A percentile compares a stretch with the other conserved stretches of the same genome.
These are phyloP conservation scores for Aspergillus ochraceus DNA, from an alignment of 2,329 filamentous ascomycete genomes.

Conservation along the genomic window DNA sequence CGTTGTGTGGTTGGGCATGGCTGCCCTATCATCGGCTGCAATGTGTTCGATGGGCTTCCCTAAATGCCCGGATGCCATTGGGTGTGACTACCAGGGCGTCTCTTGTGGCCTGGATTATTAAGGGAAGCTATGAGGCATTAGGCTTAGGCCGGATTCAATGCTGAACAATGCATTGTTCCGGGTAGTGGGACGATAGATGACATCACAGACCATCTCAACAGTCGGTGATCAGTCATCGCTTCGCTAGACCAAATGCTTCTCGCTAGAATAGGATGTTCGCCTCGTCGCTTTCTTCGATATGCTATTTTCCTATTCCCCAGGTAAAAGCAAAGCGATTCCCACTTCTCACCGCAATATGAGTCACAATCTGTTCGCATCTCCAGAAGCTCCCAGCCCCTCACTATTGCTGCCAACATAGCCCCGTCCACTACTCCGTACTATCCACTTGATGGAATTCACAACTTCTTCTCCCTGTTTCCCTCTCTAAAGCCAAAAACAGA, in stretches of 20 bases:
- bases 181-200: not conserved
- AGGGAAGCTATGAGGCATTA: not conserved
- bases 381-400: not conserved
- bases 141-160: not conserved
- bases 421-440: not conserved
- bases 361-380: not conserved
- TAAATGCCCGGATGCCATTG: not conserved
- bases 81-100: not conserved
- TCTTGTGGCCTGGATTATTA: not conserved
- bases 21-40: not conserved
- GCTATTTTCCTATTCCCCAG: not conserved
- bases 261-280: not conserved
- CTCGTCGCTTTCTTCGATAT: not conserved
- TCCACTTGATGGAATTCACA: not conserved
- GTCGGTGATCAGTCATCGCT: not conserved
- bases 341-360: not conserved
- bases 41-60: not conserved
- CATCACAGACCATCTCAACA: not conserved
- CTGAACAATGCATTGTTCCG: not conserved
- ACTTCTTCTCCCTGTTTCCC: constrained; percentile 6
- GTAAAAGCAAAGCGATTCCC: not conserved
- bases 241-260: not conserved
- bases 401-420: not conserved
- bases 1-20: not conserved
- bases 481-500: constrained; percentile 55